A percentile compares a stretch with the other conserved stretches of the same genome.
Conservation (phyloP, 2,329 filamentous ascomycete genomes). For the Stemphylium vesicarium region DNA sequence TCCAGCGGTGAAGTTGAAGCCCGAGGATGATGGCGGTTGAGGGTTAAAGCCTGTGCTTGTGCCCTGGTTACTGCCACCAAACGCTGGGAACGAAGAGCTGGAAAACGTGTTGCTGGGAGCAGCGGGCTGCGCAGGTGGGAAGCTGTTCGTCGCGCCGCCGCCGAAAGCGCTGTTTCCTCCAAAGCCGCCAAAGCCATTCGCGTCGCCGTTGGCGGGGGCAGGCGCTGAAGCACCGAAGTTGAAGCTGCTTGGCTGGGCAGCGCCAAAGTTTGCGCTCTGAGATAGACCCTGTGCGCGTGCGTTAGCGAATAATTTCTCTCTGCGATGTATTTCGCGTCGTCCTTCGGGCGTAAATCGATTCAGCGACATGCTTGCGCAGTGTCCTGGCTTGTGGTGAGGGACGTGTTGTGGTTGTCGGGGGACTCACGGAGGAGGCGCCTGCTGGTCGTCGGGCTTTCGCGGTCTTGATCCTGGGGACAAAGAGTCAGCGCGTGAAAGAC, state of each 20-base stretch:
- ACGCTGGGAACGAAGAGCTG: constrained; percentile 41
- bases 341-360: constrained; percentile 13
- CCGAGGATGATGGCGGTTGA: constrained; percentile 27
- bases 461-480: constrained; percentile 34
- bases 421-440: constrained; percentile 39
- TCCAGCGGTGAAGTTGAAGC: constrained; percentile 38
- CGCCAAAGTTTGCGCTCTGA: constrained; percentile 30
- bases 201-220: constrained; percentile 16
- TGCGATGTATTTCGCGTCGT: constrained; percentile 16
- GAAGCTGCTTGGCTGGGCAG: constrained; percentile 26
- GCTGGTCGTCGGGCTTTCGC: constrained; percentile 33
- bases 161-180: constrained; percentile 24
- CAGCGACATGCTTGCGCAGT: constrained; percentile 9
- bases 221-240: constrained; percentile 33
- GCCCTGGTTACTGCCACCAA: constrained; percentile 30
- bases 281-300: constrained; percentile 27
- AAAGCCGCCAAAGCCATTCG: constrained; percentile 15
- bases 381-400: constrained; percentile 4
- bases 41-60: constrained; percentile 30
- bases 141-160: constrained; percentile 36
- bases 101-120: constrained; percentile 35
- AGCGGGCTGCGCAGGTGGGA: constrained; percentile 38
- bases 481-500: constrained; percentile 22
- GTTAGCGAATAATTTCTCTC: constrained; percentile 26
- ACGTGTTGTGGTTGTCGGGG: constrained; percentile 6